Percentiles rank a stretch among this genome's conserved stretches.
Conservation (phyloP, 176 grass and related monocot genomes). For the Triticum dicoccoides region DNA sequence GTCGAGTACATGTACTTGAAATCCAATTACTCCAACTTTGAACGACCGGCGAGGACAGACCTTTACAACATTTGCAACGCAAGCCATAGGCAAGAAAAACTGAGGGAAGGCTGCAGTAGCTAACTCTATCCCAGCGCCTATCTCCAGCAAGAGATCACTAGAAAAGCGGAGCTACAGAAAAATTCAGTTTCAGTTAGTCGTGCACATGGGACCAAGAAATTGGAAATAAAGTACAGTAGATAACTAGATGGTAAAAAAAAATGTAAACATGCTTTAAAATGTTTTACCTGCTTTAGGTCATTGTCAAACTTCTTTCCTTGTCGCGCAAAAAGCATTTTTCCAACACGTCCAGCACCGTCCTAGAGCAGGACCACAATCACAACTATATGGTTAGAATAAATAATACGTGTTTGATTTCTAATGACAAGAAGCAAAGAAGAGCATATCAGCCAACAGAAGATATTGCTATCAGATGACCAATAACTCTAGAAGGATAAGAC, state of each 20-base stretch:
- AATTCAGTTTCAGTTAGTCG: slow-evolving; percentile 23
- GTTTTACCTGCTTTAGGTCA: slow-evolving; percentile 94
- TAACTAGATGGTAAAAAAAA: neutral
- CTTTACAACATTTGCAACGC: slow-evolving; percentile 92
- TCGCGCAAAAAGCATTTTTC: slow-evolving; percentile 98
- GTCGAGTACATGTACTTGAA: neutral
- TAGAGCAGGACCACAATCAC: slow-evolving; percentile 34
- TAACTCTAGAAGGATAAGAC: neutral
- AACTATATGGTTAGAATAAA: slow-evolving; percentile 12
- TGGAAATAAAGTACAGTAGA: neutral
- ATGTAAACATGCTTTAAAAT: neutral
- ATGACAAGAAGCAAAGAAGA: neutral
- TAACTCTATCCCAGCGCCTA: slow-evolving; percentile 95
- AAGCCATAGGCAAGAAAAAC: slow-evolving; percentile 97
- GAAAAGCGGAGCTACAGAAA: slow-evolving; percentile 72
- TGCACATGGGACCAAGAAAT: slow-evolving; percentile 5
- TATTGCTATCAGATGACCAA: slow-evolving; percentile 1
- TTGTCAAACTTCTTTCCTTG: slow-evolving; percentile 99
- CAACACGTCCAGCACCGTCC: slow-evolving; percentile 96
- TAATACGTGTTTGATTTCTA: neutral
- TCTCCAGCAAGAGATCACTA: slow-evolving; percentile 92
- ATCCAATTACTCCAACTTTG: neutral
- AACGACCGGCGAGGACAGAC: slow-evolving; percentile 28
- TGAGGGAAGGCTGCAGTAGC: slow-evolving; percentile 88
- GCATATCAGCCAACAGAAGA: neutral